A percentile compares a stretch with the other conserved stretches of the same genome.
phyloP scores from a whole-genome alignment of 768 basidiomycete genomes.

The Psilocybe tampanensis region DNA sequence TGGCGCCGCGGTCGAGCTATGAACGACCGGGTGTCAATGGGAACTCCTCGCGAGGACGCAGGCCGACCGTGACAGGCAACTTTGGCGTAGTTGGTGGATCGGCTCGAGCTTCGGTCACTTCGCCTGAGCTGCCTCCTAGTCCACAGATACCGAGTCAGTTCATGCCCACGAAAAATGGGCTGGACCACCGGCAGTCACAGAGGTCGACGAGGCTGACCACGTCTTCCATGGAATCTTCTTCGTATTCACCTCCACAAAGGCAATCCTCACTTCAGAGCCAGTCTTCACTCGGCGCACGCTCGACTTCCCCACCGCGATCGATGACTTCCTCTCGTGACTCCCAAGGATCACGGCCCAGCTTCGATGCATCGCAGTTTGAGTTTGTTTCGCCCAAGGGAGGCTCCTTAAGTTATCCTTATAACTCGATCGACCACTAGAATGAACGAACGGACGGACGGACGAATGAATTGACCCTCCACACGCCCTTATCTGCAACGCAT shows the following conservation, averaged over 20 bases:
- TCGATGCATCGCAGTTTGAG: conserved; percentile 71
- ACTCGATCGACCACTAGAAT: conserved; percentile 47
- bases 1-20: conserved; percentile 38
- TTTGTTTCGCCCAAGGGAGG: conserved; percentile 56
- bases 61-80: conserved; percentile 48
- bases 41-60: conserved; percentile 34
- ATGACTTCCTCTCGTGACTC: conserved; percentile 46
- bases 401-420: conserved; percentile 59
- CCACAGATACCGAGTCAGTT: conserved; percentile 62
- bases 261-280: conserved; percentile 17
- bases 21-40: conserved; percentile 37
- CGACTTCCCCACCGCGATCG: conserved; percentile 37
- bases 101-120: conserved; percentile 34
- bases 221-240: conserved; percentile 35
- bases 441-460: no score
- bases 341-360: conserved; percentile 49
- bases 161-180: conserved; percentile 23
- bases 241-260: conserved; percentile 28
- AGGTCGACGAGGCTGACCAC: conserved; percentile 36
- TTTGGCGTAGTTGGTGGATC: conserved; percentile 42
- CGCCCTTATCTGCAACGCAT: conserved; percentile 2
- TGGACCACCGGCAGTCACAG: conserved; percentile 30
- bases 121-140: conserved; percentile 60
- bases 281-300: conserved; percentile 22
- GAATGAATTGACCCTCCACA: not conserved